Percentiles rank a stretch among this genome's conserved stretches.
Conservation (phyloP, 1,284 basidiomycete species). For the Apiotrichum mycotoxinovorans region DNA sequence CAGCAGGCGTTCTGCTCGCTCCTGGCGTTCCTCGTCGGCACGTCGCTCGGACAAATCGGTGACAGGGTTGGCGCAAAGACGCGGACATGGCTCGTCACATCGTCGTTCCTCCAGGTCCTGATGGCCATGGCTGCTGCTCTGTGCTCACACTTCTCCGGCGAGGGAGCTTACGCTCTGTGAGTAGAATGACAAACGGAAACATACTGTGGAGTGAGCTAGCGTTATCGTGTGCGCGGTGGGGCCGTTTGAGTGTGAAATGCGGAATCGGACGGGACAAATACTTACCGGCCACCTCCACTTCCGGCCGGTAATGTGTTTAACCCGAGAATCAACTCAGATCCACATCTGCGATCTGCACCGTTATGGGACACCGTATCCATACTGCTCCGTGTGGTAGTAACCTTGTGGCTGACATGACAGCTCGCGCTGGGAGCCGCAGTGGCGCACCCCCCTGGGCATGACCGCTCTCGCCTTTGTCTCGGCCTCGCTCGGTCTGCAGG, state of each 20-base stretch:
- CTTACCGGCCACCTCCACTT: too few species aligned
- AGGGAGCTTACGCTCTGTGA: conserved; percentile 51
- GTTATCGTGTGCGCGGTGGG: too few species aligned
- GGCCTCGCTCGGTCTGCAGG: conserved; percentile 67
- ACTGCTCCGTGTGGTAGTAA: neutral
- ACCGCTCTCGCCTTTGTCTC: conserved; percentile 75
- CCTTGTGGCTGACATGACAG: conserved; percentile 27
- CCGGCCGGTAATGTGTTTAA: too few species aligned
- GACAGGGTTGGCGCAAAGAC: conserved; percentile 62
- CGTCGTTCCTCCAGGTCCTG: conserved; percentile 69
- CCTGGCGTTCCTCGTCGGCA: conserved; percentile 60
- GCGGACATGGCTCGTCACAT: conserved; percentile 68
- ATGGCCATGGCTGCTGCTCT: conserved; percentile 71
- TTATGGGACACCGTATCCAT: neutral
- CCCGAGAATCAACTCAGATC: too few species aligned
- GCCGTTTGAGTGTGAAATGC: too few species aligned
- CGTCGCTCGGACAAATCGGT: conserved; percentile 48
- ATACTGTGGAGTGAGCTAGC: too few species aligned
- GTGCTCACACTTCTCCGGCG: conserved; percentile 58
- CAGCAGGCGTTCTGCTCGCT: conserved; percentile 75
- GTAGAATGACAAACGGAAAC: neutral
- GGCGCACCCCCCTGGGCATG: conserved; percentile 65
- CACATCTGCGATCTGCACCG: neutral
- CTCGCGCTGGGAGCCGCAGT: conserved; percentile 56
- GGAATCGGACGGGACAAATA: too few species aligned